Percentiles rank a stretch among this genome's conserved stretches.
Conservation (phyloP, 192 early-diverging fungal genomes). For the Phycomyces blakesleeanus region DNA sequence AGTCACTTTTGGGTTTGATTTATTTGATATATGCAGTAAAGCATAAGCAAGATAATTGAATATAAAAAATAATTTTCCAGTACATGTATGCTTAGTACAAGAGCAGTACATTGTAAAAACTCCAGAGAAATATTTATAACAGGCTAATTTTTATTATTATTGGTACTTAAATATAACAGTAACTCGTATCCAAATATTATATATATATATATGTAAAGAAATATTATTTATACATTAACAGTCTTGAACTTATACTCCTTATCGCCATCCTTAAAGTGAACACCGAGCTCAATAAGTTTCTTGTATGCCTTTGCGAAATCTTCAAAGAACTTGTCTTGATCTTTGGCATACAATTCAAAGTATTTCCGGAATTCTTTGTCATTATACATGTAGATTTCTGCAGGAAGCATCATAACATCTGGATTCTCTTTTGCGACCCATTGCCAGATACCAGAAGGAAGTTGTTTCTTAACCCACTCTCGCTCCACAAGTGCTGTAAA, state of each 20-base stretch:
- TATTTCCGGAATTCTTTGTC: conserved; percentile 73
- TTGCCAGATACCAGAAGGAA: conserved; percentile 81
- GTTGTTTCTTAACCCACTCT: conserved; percentile 73
- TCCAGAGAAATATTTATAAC: no score
- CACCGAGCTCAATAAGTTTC: conserved; percentile 88
- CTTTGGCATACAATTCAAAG: conserved; percentile 83
- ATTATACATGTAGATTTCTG: conserved; percentile 47
- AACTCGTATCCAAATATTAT: no score
- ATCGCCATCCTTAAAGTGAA: conserved; percentile 61
- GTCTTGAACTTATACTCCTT: conserved; percentile 69
- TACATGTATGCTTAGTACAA: no score
- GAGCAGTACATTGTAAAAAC: no score
- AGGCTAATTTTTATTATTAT: no score
- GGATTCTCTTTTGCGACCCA: conserved; percentile 75
- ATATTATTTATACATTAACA: conserved; percentile 41
- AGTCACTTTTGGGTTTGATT: no score
- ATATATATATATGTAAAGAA: no score
- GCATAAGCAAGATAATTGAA: no score
- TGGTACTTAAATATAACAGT: no score
- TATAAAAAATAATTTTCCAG: no score
- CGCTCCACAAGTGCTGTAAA: conserved; percentile 75
- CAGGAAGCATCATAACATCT: conserved; percentile 61
- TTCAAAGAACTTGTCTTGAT: conserved; percentile 81
- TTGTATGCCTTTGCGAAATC: conserved; percentile 83
- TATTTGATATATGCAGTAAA: no score